Evolutionary conservation across 352 stramenopile species (phyloP).

Genomic region (Blastocystis sp.): DNA sequence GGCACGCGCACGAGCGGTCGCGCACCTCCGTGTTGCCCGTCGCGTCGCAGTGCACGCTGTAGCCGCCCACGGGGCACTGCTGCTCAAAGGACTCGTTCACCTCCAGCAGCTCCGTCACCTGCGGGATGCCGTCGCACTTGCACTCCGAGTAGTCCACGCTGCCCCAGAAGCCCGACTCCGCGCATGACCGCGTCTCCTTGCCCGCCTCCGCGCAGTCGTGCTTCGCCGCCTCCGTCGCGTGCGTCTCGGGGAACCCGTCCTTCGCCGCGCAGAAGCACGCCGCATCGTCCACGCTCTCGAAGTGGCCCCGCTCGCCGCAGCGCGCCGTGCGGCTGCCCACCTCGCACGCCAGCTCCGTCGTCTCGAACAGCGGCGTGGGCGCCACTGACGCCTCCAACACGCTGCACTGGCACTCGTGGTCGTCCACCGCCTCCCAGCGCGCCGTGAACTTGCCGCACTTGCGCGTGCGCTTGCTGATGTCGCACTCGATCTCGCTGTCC

Average conservation of each 20-base stretch:
- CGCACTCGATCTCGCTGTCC: not conserved
- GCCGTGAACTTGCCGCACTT: constrained; percentile 31
- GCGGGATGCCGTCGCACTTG: not conserved
- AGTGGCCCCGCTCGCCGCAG: not conserved
- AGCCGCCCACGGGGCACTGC: not conserved
- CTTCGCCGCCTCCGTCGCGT: not conserved
- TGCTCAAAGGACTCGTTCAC: not conserved
- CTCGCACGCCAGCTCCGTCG: not conserved
- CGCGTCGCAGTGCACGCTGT: not conserved
- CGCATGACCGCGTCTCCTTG: not conserved
- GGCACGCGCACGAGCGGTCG: not conserved
- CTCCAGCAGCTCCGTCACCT: not conserved
- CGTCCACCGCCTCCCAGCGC: constrained; percentile 3
- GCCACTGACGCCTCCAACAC: not conserved
- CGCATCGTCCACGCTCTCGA: constrained; percentile 1
- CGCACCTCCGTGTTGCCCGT: not conserved
- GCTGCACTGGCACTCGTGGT: constrained; percentile 19
- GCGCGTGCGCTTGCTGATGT: constrained; percentile 13
- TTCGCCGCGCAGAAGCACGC: constrained; percentile 7
- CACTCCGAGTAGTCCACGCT: not conserved
- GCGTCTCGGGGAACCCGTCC: not conserved
- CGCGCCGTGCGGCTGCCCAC: not conserved
- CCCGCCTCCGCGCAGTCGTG: not conserved
- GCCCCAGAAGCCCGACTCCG: not conserved
- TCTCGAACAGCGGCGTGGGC: constrained; percentile 12